phyloP scores from a whole-genome alignment of 768 basidiomycete species.

The Termitomyces sp. region DNA sequence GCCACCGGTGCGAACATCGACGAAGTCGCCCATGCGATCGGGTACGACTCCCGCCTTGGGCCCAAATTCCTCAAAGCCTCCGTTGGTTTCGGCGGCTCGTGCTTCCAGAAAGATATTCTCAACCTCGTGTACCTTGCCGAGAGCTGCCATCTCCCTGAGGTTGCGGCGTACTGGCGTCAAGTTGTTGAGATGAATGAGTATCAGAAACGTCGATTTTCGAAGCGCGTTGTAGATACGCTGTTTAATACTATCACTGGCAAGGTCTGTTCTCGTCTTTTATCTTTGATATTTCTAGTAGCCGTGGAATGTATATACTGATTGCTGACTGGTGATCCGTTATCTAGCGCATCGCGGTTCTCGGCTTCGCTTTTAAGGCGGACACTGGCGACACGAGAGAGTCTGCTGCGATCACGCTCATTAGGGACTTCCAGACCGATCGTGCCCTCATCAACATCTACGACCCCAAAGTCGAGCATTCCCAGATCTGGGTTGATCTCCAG shows the following conservation, averaged over 20 bases:
- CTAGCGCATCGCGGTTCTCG: slow-evolving; percentile 90
- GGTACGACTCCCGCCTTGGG: slow-evolving; percentile 89
- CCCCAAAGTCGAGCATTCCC: slow-evolving; percentile 79
- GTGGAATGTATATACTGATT: not conserved
- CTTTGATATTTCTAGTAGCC: no score
- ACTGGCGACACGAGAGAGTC: slow-evolving; percentile 99
- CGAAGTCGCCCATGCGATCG: slow-evolving; percentile 93
- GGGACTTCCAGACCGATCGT: slow-evolving; percentile 88
- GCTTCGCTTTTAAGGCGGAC: slow-evolving; percentile 99
- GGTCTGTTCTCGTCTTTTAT: slow-evolving; percentile 40
- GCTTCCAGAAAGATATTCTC: slow-evolving; percentile 99
- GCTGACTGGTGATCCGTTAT: not conserved
- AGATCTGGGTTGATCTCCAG: slow-evolving; percentile 82
- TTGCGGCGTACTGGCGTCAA: slow-evolving; percentile 96
- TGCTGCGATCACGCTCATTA: slow-evolving; percentile 89
- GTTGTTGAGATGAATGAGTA: slow-evolving; percentile 99
- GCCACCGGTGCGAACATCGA: slow-evolving; percentile 98
- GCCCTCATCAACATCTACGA: slow-evolving; percentile 89
- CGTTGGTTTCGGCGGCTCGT: slow-evolving; percentile 96
- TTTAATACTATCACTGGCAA: slow-evolving; percentile 99
- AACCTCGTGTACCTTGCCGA: slow-evolving; percentile 98
- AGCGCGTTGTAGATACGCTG: slow-evolving; percentile 93
- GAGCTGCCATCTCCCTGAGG: slow-evolving; percentile 91
- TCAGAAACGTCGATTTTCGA: slow-evolving; percentile 94
- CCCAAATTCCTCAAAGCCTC: slow-evolving; percentile 94